Conservation (phyloP, 768 basidiomycete genomes). For the Pleurotus salmoneostramineus region DNA sequence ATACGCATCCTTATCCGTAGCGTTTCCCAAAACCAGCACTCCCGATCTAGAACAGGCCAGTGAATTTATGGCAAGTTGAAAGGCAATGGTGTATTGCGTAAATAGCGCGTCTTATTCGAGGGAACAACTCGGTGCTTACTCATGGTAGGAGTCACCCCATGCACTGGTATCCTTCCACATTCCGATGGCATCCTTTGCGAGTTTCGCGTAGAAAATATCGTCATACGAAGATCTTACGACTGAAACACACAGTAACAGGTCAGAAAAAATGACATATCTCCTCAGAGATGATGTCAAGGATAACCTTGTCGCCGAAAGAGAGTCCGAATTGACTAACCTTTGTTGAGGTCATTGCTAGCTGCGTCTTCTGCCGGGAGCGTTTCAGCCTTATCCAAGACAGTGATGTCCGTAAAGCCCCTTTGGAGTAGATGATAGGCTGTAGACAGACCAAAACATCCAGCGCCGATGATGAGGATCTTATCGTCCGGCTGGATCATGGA, state of each 20-base stretch:
- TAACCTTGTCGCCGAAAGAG: neutral
- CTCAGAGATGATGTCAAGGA: no score
- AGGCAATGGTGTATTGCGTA: neutral
- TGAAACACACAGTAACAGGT: conserved; percentile 19
- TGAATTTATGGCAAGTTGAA: neutral
- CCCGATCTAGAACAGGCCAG: conserved; percentile 48
- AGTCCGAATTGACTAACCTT: conserved; percentile 27
- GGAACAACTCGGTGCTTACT: conserved; percentile 46
- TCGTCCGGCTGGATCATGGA: conserved; percentile 24
- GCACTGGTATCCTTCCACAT: conserved; percentile 64
- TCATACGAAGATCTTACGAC: conserved; percentile 75
- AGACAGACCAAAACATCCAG: conserved; percentile 85
- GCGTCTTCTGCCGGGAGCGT: conserved; percentile 79
- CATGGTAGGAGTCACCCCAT: conserved; percentile 79
- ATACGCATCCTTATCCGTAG: conserved; percentile 33
- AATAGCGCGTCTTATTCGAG: neutral
- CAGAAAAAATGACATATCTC: no score
- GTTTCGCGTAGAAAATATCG: conserved; percentile 61
- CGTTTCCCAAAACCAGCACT: conserved; percentile 52
- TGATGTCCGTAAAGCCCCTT: conserved; percentile 66
- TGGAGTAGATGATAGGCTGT: conserved; percentile 77
- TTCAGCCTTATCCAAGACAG: conserved; percentile 68
- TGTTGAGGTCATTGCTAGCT: conserved; percentile 57
- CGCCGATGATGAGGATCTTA: conserved; percentile 67
- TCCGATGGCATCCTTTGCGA: conserved; percentile 75